Base-by-base conservation (phyloP, 2,329 filamentous ascomycete genomes). In the Trematosphaeria pertusa region DNA sequence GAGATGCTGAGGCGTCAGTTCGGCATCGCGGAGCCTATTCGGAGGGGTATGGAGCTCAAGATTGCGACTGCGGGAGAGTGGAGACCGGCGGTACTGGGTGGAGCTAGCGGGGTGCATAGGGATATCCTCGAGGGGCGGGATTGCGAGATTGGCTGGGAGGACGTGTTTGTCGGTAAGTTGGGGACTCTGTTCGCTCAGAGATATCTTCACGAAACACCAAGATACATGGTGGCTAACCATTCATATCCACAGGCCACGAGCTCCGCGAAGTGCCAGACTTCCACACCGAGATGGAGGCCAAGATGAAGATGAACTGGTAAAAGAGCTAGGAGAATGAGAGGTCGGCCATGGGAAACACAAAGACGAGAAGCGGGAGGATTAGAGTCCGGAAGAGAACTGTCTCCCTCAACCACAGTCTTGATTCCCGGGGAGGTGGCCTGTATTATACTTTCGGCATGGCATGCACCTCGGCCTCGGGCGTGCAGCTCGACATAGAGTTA, bases 41-140 rank as follows among this genome's bases (percentile, higher is more conserved):
- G 91, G 46, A 85, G 93, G 43, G 89, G 87, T 52, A 97, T 99
- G 94, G 94, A 99, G 80, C 81, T 96, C 72, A 89, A 91, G 83
- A 93, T 96, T 69, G 86, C 89, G 14, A 78, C 84, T 52, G 85
- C 87, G 50, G 87, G 90, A 56, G 86, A 89, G 73, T 96, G 91
- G 87, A 82, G 85, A 64, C 91, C 91, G 37, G 77, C 84, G 61
- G 85, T 83, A 35, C 77, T 96, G 45, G 81, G 84, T 34, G 84
- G 86, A 28, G 74, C 77, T 37, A 81, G 83, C 9, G 85, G 85
- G 66, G 80, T 97, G 40, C 92, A 97, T 76, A 89, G 91, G 78
- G 93, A 97, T 71, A 91, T 99, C 54, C 76, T 99, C 65, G 82
- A 81, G 51, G 92, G 91, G 3, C 79, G 86, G 65, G 94, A 97